These are phyloP conservation scores for Rhizophagus sp. DNA, from an alignment of 192 early-diverging fungal genomes.

Conservation along the genomic window DNA sequence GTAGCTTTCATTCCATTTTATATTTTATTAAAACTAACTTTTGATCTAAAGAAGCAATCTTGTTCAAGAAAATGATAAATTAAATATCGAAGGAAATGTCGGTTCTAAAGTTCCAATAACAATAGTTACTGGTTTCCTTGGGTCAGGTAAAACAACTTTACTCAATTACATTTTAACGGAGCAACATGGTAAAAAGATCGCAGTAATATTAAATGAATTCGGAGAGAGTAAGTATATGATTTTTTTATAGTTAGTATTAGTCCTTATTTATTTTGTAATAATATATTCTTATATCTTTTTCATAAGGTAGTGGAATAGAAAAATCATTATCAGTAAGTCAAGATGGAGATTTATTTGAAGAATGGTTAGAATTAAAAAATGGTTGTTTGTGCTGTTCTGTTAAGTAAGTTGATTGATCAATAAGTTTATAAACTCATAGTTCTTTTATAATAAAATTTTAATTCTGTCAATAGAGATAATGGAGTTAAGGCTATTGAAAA, in stretches of 20 bases:
- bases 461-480: conserved; percentile 64
- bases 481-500: conserved; percentile 94
- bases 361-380: conserved; percentile 97
- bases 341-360: conserved; percentile 83
- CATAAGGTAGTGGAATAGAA: conserved; percentile 84
- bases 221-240: conserved; percentile 61
- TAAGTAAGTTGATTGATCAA: conserved; percentile 60
- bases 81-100: not conserved
- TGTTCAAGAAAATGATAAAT: not conserved
- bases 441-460: not conserved
- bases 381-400: conserved; percentile 98
- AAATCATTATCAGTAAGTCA: conserved; percentile 83
- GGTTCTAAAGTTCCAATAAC: conserved; percentile 45
- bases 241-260: not conserved
- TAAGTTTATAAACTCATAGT: not conserved
- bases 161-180: conserved; percentile 81
- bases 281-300: not conserved
- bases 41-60: not conserved
- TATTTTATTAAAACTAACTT: not conserved
- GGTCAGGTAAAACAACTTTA: conserved; percentile 91
- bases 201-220: conserved; percentile 99
- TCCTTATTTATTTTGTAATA: not conserved
- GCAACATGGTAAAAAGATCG: conserved; percentile 93
- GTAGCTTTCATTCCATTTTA: not conserved
- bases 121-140: conserved; percentile 71